These are phyloP conservation scores for Trichoderma harzianum DNA, from an alignment of 2,329 filamentous ascomycete species.

Conservation along the genomic window DNA sequence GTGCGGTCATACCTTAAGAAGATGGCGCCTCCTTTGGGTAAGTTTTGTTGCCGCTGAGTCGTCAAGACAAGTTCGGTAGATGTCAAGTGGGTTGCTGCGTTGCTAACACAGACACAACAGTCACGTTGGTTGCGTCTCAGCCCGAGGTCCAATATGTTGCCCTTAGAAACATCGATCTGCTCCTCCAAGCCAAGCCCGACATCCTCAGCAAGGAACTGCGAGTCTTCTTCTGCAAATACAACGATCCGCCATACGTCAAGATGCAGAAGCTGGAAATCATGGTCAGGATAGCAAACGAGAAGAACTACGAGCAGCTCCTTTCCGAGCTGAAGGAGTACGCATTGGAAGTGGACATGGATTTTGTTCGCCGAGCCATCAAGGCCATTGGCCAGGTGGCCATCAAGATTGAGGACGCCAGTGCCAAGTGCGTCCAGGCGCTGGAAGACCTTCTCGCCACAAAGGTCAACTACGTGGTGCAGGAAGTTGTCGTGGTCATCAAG, in stretches of 20 bases:
- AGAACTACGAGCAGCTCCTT: conserved; percentile 90
- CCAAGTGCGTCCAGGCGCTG: conserved; percentile 91
- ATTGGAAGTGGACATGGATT: conserved; percentile 98
- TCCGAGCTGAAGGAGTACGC: conserved; percentile 97
- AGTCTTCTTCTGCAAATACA: conserved; percentile 99
- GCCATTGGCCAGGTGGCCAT: conserved; percentile 98
- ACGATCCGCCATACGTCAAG: conserved; percentile 96
- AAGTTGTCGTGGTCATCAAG: conserved; percentile 98
- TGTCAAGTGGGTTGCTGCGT: background rate
- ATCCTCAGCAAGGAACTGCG: conserved; percentile 96
- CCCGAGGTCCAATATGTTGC: conserved; percentile 98
- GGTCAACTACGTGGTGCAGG: conserved; percentile 98
- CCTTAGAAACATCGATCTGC: conserved; percentile 88
- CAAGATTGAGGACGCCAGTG: conserved; percentile 93
- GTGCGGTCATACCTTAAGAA: conserved; percentile 90
- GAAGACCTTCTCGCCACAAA: conserved; percentile 95
- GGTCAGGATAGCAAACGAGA: conserved; percentile 97
- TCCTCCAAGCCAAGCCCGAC: conserved; percentile 92
- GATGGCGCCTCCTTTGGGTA: conserved; percentile 94
- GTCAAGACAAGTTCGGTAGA: background rate
- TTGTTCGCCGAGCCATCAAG: conserved; percentile 88
- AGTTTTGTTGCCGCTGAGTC: conserved; percentile 25
- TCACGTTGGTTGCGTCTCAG: conserved; percentile 90
- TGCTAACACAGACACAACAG: conserved; percentile 41
- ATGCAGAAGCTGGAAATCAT: conserved; percentile 98